Evolutionary conservation across 2,329 filamentous ascomycete species (phyloP).

Genomic region (Epichloe baconii): DNA sequence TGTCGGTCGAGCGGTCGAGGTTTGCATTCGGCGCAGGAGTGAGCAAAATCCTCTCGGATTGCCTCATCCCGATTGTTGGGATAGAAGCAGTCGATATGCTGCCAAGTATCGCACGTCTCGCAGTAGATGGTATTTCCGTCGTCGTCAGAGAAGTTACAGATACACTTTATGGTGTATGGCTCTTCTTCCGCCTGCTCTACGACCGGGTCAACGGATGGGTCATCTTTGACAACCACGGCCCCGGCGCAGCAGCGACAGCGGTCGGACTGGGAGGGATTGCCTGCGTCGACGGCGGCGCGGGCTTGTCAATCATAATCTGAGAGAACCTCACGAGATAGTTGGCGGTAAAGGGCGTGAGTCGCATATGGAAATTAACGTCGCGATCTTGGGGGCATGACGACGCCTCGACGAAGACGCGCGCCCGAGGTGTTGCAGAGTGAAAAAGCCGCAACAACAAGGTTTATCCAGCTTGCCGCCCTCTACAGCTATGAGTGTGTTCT

Average conservation of each 20-base stretch:
- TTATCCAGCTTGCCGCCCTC: neutral
- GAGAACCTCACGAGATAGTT: constrained; percentile 28
- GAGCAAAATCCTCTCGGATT: constrained; percentile 57
- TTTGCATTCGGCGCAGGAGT: constrained; percentile 82
- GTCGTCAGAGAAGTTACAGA: constrained; percentile 85
- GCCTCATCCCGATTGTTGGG: constrained; percentile 57
- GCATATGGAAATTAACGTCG: constrained; percentile 31
- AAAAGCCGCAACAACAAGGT: constrained; percentile 2
- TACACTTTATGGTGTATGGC: constrained; percentile 94
- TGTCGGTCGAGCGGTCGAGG: constrained; percentile 62
- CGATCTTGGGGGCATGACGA: constrained; percentile 46
- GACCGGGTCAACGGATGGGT: constrained; percentile 26
- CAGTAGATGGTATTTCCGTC: constrained; percentile 97
- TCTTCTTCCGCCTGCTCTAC: constrained; percentile 53
- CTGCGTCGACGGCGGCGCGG: constrained; percentile 39
- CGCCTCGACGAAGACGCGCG: constrained; percentile 32
- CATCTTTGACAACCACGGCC: constrained; percentile 23
- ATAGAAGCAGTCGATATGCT: constrained; percentile 97
- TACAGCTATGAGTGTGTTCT: neutral
- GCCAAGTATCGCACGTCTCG: constrained; percentile 93
- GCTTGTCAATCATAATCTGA: constrained; percentile 52
- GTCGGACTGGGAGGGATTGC: constrained; percentile 42
- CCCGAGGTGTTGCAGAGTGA: constrained; percentile 8
- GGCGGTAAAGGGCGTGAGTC: constrained; percentile 24
- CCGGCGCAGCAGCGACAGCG: constrained; percentile 24